Conservation (phyloP, 371 early-diverging fungal genomes). For the Globomyces sp. region DNA sequence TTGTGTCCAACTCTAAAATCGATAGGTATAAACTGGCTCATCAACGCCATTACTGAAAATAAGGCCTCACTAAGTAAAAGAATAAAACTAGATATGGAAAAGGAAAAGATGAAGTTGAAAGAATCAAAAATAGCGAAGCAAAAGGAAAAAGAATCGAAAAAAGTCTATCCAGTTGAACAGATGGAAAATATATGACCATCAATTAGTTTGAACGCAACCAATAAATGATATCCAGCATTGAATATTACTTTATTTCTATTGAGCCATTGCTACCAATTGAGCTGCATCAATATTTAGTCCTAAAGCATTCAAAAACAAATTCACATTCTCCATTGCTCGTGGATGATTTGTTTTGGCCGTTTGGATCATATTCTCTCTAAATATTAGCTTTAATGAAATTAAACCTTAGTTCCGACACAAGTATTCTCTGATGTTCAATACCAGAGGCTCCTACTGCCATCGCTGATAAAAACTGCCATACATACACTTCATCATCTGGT, state of each 20-base stretch:
- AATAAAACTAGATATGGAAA: too few species aligned
- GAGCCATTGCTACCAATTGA: slow-evolving; percentile 59
- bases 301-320: slow-evolving; percentile 91
- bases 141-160: background rate
- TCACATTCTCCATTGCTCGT: slow-evolving; percentile 73
- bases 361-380: slow-evolving; percentile 82
- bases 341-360: slow-evolving; percentile 65
- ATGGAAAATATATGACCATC: too few species aligned
- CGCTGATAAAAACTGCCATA: slow-evolving; percentile 98
- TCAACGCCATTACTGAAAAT: too few species aligned
- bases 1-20: too few species aligned
- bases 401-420: slow-evolving; percentile 81
- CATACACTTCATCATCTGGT: slow-evolving; percentile 77
- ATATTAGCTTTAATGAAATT: background rate
- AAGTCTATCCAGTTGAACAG: background rate
- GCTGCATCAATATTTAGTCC: slow-evolving; percentile 84
- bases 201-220: too few species aligned
- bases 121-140: too few species aligned
- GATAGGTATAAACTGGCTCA: too few species aligned
- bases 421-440: slow-evolving; percentile 86
- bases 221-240: too few species aligned
- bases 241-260: background rate
- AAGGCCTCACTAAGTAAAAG: too few species aligned
- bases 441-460: slow-evolving; percentile 87
- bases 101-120: too few species aligned